Percentiles rank a stretch among this genome's conserved stretches.
Evolutionary conservation across 1,139 yeast genomes (phyloP).

Genomic region (Lizanozyma gosingica): DNA sequence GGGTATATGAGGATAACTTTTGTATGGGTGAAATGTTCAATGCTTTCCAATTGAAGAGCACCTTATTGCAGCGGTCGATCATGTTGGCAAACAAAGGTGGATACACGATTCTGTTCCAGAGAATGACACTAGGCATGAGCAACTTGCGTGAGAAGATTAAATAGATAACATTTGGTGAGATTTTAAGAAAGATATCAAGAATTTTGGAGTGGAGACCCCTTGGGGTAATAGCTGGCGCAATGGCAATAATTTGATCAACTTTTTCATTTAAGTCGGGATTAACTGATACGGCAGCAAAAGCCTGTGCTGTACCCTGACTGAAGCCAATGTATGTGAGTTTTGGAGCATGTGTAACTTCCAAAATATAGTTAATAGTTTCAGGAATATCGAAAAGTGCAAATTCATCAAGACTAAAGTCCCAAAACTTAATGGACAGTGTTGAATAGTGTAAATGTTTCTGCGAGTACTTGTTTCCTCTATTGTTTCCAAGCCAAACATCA

Average conservation of each 20-base stretch:
- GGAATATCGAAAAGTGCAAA: conserved; percentile 42
- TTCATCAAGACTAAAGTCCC: conserved; percentile 41
- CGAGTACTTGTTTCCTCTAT: conserved; percentile 83
- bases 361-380: conserved; percentile 31
- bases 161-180: conserved; percentile 71
- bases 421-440: conserved; percentile 30
- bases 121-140: conserved; percentile 64
- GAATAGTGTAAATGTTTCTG: conserved; percentile 31
- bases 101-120: conserved; percentile 78
- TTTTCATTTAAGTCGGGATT: conserved; percentile 60
- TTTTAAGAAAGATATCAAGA: conserved; percentile 66
- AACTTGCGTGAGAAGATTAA: conserved; percentile 67
- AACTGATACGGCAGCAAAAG: conserved; percentile 72
- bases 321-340: conserved; percentile 70
- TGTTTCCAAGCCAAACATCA: conserved; percentile 91
- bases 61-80: conserved; percentile 59
- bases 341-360: conserved; percentile 13
- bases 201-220: conserved; percentile 70
- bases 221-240: conserved; percentile 94
- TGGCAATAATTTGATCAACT: conserved; percentile 65
- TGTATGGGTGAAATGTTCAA: conserved; percentile 61
- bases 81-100: conserved; percentile 72
- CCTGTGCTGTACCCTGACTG: conserved; percentile 89
- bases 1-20: conserved; percentile 70
- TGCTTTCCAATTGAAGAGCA: conserved; percentile 75